phyloP scores from a whole-genome alignment of 257 asterid species.

The Leonotis leonurus region DNA sequence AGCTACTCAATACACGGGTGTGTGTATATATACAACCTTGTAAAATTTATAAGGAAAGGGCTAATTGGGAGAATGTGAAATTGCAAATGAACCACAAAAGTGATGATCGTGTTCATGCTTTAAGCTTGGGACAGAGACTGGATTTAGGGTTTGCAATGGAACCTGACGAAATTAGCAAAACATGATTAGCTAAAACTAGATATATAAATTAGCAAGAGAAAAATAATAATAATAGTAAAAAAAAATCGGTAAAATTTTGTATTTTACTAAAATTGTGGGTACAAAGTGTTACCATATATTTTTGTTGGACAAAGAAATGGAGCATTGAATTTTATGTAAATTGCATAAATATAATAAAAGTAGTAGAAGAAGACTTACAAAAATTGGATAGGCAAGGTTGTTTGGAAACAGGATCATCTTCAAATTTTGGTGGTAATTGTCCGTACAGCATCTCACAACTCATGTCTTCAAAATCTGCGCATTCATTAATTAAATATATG shows the following conservation, averaged over 20 bases:
- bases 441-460: conserved; percentile 93
- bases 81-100: background rate
- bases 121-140: conserved; percentile 54
- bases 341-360: no score
- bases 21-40: background rate
- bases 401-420: conserved; percentile 68
- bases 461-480: conserved; percentile 89
- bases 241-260: no score
- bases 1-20: no score
- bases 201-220: background rate
- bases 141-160: conserved; percentile 61
- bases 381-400: conserved; percentile 66
- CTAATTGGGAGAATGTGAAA: background rate
- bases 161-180: conserved; percentile 35
- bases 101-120: conserved; percentile 40
- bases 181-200: background rate
- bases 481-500: no score
- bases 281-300: no score
- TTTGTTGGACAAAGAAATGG: no score
- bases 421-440: conserved; percentile 69
- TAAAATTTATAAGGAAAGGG: background rate
- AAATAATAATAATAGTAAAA: background rate
- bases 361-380: conserved; percentile 33
- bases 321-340: no score
- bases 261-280: no score